Evolutionary conservation across 768 basidiomycete genomes (phyloP), one percentile per base, ranked within the genome.

Genomic region (Leccinum subgranulosum): DNA sequence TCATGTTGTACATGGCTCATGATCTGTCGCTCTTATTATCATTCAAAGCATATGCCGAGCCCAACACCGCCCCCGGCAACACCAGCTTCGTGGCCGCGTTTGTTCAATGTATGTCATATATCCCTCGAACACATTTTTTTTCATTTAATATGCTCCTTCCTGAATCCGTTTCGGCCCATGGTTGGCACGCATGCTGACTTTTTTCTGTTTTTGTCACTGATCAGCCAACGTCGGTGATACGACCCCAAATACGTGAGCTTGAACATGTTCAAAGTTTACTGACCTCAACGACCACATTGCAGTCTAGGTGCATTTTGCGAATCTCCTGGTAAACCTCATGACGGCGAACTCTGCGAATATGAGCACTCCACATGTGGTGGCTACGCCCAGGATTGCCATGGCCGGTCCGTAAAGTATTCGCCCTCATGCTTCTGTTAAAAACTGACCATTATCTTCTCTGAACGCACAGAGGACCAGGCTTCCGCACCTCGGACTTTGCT

Each of bases 191-290:
- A 36, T 21, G n/a, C 54, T 60, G 36, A 65, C 9, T 0, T 21
- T 6, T 6, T 46, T 54, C 17, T 10, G 1, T 54, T 53, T 21
- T 11, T 14, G 11, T 33, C 8, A n/a, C 17, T n/a, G 17, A 23
- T 34, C 60, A 89, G 87, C 88, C n/a, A 90, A 90, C 59, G 88
- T 91, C 45, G 88, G 90, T 3, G 88, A 90, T 65, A 88, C 86
- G 28, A 88, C 80, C 60, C 89, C 89, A 12, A 91, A 92, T 68
- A 90, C 86, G 86, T 89, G 57, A 66, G 86, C 76, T 49, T 49
- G 23, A 9, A 34, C 4, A 34, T 8, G 2, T n/a, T 15, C 6
- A 2, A 19, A 29, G 19, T 28, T 21, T 15, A 41, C 50, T 17
- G 15, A 47, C 10, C 21, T 14, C 10, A 23, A 21, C 19, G 5